Conservation (phyloP, 768 basidiomycete species). For the Leccinum arenicola region DNA sequence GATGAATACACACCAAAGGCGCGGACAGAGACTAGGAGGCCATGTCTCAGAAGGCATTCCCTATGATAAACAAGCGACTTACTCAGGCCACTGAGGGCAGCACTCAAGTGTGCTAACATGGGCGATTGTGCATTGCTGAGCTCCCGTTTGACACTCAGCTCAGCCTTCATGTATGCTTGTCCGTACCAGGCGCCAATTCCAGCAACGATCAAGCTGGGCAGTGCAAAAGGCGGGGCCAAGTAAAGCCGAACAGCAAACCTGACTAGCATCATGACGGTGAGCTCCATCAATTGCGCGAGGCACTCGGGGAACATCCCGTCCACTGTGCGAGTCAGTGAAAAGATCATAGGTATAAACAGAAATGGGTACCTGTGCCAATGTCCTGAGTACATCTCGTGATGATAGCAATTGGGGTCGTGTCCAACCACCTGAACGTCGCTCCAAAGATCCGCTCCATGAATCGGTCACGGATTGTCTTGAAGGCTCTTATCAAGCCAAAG, state of each 20-base stretch:
- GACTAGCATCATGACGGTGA: constrained; percentile 7
- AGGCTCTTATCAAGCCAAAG: constrained; percentile 49
- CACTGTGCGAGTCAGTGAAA: constrained; percentile 6
- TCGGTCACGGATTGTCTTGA: constrained; percentile 48
- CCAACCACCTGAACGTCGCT: constrained; percentile 61
- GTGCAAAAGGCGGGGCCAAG: constrained; percentile 19
- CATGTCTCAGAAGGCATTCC: neutral
- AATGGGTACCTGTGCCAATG: constrained; percentile 31
- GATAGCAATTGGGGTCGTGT: constrained; percentile 33
- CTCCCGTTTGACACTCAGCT: constrained; percentile 35
- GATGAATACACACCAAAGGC: constrained; percentile 35
- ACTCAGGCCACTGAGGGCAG: constrained; percentile 17
- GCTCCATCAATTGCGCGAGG: neutral
- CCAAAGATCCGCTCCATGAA: constrained; percentile 54
- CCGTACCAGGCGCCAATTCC: constrained; percentile 33
- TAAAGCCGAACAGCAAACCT: constrained; percentile 1
- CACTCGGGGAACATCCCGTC: constrained; percentile 5
- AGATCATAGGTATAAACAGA: neutral
- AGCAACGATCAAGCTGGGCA: constrained; percentile 24
- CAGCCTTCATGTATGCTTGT: constrained; percentile 42
- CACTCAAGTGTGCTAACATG: constrained; percentile 13
- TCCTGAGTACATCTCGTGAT: constrained; percentile 45
- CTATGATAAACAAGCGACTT: neutral
- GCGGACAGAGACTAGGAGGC: constrained; percentile 33
- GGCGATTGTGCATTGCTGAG: constrained; percentile 24